Evolutionary conservation across 306 rosid genomes (phyloP).

Genomic region (Hippophae gyantsensis): DNA sequence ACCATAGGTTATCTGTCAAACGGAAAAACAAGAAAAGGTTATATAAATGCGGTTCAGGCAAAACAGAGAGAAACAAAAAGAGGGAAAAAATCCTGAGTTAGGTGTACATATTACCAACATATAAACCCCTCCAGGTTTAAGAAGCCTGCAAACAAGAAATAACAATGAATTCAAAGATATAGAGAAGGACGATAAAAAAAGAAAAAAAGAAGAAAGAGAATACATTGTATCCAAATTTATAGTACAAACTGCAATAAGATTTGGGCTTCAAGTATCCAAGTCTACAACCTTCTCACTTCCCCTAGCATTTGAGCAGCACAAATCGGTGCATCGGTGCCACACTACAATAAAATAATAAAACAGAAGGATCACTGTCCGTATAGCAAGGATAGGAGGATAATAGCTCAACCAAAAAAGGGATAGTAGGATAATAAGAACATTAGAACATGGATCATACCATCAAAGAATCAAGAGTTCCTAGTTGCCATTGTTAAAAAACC

Average conservation of each 20-base stretch:
- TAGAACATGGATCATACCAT: slow-evolving; percentile 53
- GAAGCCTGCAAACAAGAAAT: slow-evolving; percentile 50
- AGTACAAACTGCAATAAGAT: neutral
- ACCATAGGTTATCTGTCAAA: slow-evolving; percentile 76
- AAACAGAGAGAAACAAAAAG: neutral
- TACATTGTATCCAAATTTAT: neutral
- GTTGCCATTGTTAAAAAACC: slow-evolving; percentile 20
- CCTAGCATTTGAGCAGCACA: slow-evolving; percentile 91
- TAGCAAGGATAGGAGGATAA: neutral
- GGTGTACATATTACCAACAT: slow-evolving; percentile 57
- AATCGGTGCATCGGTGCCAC: slow-evolving; percentile 77
- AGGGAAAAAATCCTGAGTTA: slow-evolving; percentile 4
- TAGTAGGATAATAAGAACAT: slow-evolving; percentile 4
- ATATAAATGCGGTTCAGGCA: slow-evolving; percentile 3
- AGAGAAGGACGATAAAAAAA: slow-evolving; percentile 7
- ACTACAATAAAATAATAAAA: slow-evolving; percentile 36
- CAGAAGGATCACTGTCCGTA: slow-evolving; percentile 23
- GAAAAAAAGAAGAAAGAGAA: neutral
- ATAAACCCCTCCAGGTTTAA: slow-evolving; percentile 86
- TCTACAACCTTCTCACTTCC: slow-evolving; percentile 95
- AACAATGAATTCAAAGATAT: slow-evolving; percentile 12
- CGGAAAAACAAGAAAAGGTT: slow-evolving; percentile 14
- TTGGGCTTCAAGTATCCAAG: slow-evolving; percentile 9
- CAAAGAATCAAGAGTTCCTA: slow-evolving; percentile 94
- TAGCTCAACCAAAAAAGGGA: neutral